These are phyloP conservation scores for Zarea fungicola DNA, from an alignment of 2,329 filamentous ascomycete species.

Conservation along the genomic window DNA sequence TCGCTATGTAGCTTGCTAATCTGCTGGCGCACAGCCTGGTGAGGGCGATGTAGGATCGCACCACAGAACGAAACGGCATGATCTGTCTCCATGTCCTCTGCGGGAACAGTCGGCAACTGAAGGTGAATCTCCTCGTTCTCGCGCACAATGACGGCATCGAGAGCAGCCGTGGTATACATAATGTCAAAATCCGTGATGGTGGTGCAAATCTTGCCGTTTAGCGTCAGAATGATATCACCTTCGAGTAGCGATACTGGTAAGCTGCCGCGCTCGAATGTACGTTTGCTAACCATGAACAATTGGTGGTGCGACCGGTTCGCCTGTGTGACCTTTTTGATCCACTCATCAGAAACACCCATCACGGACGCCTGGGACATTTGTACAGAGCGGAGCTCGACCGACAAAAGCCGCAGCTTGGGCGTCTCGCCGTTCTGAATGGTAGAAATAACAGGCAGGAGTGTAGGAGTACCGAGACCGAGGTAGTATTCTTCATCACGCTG, in stretches of 20 bases:
- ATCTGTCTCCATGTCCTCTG: conserved; percentile 86
- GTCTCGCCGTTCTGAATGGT: conserved; percentile 75
- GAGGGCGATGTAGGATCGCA: conserved; percentile 84
- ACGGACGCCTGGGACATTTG: conserved; percentile 96
- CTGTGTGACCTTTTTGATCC: conserved; percentile 84
- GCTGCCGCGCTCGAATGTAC: conserved; percentile 58
- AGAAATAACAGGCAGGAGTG: conserved; percentile 79
- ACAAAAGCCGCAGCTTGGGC: conserved; percentile 82
- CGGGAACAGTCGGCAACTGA: conserved; percentile 77
- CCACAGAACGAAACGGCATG: conserved; percentile 93
- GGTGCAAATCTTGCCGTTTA: conserved; percentile 90
- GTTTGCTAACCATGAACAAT: conserved; percentile 96
- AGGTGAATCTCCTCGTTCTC: conserved; percentile 74
- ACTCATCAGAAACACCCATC: conserved; percentile 94
- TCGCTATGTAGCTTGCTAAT: conserved; percentile 95
- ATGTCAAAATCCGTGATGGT: conserved; percentile 88
- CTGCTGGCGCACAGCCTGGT: conserved; percentile 94
- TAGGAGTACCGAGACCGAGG: conserved; percentile 83
- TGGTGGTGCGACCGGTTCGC: conserved; percentile 92
- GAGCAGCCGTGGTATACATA: conserved; percentile 84
- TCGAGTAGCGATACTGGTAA: conserved; percentile 63
- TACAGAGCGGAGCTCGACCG: conserved; percentile 89
- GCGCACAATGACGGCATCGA: conserved; percentile 83
- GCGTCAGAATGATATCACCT: conserved; percentile 84
- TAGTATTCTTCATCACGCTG: conserved; percentile 95